Conservation (phyloP, 352 stramenopile species). For the Porosira glacialis region DNA sequence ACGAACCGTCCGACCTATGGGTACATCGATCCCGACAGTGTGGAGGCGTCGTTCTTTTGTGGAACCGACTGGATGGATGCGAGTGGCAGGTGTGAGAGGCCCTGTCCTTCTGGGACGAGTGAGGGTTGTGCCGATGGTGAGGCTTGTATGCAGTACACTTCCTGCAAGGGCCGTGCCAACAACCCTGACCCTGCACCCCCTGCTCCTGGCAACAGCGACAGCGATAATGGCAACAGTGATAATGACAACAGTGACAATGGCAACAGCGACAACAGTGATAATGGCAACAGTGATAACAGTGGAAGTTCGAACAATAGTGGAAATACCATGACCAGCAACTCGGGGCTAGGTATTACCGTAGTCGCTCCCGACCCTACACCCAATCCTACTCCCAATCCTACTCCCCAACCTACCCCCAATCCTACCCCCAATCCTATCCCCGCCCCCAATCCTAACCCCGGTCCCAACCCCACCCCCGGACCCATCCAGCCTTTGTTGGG, state of each 20-base stretch:
- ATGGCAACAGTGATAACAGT: too few species aligned
- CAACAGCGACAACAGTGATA: not conserved
- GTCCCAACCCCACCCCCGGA: not conserved
- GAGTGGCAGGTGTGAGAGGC: constrained; percentile 49
- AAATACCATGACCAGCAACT: too few species aligned
- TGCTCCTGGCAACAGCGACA: too few species aligned
- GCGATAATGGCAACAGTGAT: too few species aligned
- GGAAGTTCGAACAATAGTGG: too few species aligned
- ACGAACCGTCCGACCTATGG: not conserved
- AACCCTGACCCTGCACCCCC: too few species aligned
- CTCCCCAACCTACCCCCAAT: not conserved
- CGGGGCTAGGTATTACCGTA: too few species aligned
- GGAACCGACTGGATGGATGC: constrained; percentile 39
- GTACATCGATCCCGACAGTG: constrained; percentile 24
- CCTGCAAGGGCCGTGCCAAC: too few species aligned
- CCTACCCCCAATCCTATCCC: not conserved
- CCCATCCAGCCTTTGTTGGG: constrained; percentile 17
- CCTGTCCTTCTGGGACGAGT: too few species aligned
- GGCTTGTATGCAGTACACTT: too few species aligned
- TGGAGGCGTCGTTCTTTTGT: constrained; percentile 56
- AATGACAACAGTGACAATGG: not conserved
- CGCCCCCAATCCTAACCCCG: not conserved
- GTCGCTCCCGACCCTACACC: not conserved
- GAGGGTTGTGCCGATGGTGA: too few species aligned
- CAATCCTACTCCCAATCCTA: not conserved